Percentiles rank a stretch among this genome's conserved stretches.
Conservation (phyloP, 805 yeast species). For the Nakazawaea ernobii region DNA sequence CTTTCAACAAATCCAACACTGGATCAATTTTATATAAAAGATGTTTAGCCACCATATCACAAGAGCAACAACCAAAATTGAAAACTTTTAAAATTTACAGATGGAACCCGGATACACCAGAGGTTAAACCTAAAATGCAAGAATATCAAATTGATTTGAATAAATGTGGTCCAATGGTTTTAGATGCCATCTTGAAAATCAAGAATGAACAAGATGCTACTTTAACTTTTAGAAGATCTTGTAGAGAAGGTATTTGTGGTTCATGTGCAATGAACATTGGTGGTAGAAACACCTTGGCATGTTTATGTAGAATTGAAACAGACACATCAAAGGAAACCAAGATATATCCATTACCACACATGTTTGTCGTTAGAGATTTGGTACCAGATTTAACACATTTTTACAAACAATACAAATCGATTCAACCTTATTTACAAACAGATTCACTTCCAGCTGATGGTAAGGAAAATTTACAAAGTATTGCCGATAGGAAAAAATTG, state of each 20-base stretch:
- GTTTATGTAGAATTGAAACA: conserved; percentile 89
- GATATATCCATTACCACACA: conserved; percentile 96
- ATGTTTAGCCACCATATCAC: conserved; percentile 35
- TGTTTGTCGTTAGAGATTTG: conserved; percentile 94
- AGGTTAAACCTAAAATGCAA: conserved; percentile 82
- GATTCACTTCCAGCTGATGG: conserved; percentile 78
- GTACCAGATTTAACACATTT: conserved; percentile 97
- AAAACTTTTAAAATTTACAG: conserved; percentile 92
- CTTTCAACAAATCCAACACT: neutral
- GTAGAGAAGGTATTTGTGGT: conserved; percentile 99
- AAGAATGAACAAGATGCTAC: conserved; percentile 96
- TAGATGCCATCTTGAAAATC: conserved; percentile 91
- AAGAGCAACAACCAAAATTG: conserved; percentile 50
- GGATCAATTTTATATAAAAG: neutral
- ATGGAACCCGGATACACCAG: conserved; percentile 98
- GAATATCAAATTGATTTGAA: conserved; percentile 80
- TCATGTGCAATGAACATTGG: conserved; percentile 99
- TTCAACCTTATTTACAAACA: conserved; percentile 94
- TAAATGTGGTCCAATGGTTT: conserved; percentile 95
- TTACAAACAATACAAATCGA: conserved; percentile 97
- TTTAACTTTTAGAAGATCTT: conserved; percentile 93
- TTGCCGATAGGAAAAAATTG: conserved; percentile 90
- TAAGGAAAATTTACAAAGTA: conserved; percentile 84
- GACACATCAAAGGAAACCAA: conserved; percentile 70
- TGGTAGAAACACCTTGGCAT: conserved; percentile 94